Evolutionary conservation across 768 basidiomycete species (phyloP), one percentile per base, ranked within the genome.

Genomic region (Clitopilus passeckerianus): DNA sequence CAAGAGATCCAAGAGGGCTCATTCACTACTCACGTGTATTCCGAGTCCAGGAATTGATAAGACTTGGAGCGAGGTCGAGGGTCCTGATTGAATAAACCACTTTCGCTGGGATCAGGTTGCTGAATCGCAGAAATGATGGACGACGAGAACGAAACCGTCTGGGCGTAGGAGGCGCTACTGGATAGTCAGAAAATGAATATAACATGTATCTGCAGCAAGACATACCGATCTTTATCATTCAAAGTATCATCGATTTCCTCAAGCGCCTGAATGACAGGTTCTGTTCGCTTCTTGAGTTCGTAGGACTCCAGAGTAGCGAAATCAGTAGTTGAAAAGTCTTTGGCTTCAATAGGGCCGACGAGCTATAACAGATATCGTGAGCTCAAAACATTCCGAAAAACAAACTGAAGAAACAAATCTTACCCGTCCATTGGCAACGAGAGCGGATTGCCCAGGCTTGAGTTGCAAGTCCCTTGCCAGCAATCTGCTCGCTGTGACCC

Each of bases 351-450:
- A 0, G 93, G 92, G 0, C 92, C 91, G 24, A 98, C 75, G 56
- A 96, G 72, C 95, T 96, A 64, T 1, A 52, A 10, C 15, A 58
- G 34, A 30, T 30, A 30, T 30, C 34, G 22, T 12, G 23, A 43
- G 18, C 22, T 22, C 34, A 24, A 18, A 2, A 34, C 12, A 30
- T 56, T 59, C 46, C 7, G 4, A 30, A 30, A 30, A 57, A 33
- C 43, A 27, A 41, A 3, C 5, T 3, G 10, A 41, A 41, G 10
- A 41, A 15, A 14, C 3, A 15, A n/a, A 3, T 75, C 89, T 69
- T 67, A 95, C 93, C 33, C 95, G 79, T 23, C 95, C 96, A 64
- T 97, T 97, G 56, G 91, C 75, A 34, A 95, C 61, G 35, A 98
- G 59, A 0, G 81, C 91, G 20, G 77, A 76, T 59, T 87, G 72